Base-by-base conservation (phyloP, 2,329 filamentous ascomycete species). In the Trichophyton benhamiae region DNA sequence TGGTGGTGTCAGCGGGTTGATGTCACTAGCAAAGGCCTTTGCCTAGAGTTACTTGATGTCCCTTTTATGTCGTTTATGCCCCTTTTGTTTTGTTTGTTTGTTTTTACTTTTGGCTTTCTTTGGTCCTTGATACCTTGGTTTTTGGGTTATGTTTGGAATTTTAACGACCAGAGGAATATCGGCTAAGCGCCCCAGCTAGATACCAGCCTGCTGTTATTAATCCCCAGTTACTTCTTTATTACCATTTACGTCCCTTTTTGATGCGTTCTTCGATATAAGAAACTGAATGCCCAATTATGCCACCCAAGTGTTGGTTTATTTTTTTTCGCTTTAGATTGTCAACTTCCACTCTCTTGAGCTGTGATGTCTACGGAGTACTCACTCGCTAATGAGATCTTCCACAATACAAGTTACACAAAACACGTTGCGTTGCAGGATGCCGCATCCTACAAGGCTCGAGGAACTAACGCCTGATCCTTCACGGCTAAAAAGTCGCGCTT, bases 11-110 rank as follows among this genome's bases (percentile, higher is more conserved):
- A 76, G 77, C 13, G 76, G 75, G 62, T 65, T 82, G 66, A 74
- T 81, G 67, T 77, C 76, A 65, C 72, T 81, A 63, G 79, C 78
- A 30, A 77, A 79, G 72, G 76, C 76, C 65, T 82, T 82, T 64
- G 74, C 81, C 71, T 82, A 69, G 76, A 13, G 15, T n/a, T 2
- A 17, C 25, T 42, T 22, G 1, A 17, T 4, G 11, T 17, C n/a
- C 41, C 17, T 57, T 11, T 25, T 7, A 42, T 38, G 17, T 25
- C 55, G 2, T 58, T 58, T 27, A 53, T 53, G 49, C 5, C 49
- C 20, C 7, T 48, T 25, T 22, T 17, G 6, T 48, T 25, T 22
- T 17, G 6, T 20, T 48, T 44, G 27, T n/a, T 53, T 17, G 25
- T 5, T 25, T 52, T 25, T 30, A 30, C 27, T 30, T 30, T 30